Evolutionary conservation across 768 basidiomycete genomes (phyloP).

Genomic region (Roridomyces roridus): DNA sequence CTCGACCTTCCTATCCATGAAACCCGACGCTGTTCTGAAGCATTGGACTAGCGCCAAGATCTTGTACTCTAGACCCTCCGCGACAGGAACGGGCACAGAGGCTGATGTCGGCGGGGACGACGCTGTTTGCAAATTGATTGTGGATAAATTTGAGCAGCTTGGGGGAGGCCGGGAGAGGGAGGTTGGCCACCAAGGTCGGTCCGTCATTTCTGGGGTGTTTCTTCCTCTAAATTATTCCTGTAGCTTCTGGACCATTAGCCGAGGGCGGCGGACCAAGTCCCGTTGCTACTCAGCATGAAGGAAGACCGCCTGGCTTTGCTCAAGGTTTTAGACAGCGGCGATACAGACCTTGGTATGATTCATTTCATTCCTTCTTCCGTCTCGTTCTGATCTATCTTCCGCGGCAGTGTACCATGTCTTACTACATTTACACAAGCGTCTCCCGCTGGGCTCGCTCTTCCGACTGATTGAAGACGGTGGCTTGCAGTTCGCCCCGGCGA

Average conservation of each 20-base stretch:
- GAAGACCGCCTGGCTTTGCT: constrained; percentile 86
- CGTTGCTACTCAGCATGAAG: constrained; percentile 92
- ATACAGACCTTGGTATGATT: constrained; percentile 86
- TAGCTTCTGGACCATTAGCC: constrained; percentile 93
- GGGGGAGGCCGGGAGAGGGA: constrained; percentile 81
- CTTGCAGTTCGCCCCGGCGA: constrained; percentile 71
- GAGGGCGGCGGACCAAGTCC: constrained; percentile 90
- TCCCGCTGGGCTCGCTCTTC: constrained; percentile 92
- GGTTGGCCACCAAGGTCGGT: constrained; percentile 82
- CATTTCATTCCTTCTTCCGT: not conserved
- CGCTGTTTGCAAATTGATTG: constrained; percentile 80
- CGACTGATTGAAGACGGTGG: constrained; percentile 92
- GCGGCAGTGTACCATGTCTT: constrained; percentile 89
- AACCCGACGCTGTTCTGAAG: constrained; percentile 85
- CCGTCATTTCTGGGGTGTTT: not conserved
- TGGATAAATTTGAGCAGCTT: constrained; percentile 86
- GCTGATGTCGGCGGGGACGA: constrained; percentile 72
- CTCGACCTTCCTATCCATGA: constrained; percentile 81
- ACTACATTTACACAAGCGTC: constrained; percentile 81
- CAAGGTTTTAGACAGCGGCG: constrained; percentile 94
- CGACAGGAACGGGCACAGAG: constrained; percentile 58
- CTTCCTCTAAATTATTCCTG: not conserved
- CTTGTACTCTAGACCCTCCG: constrained; percentile 65
- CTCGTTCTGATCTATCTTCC: not conserved
- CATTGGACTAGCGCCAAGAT: constrained; percentile 99